phyloP scores from a whole-genome alignment of 345 rosid genomes.

The Eucalyptus sideroxylon region DNA sequence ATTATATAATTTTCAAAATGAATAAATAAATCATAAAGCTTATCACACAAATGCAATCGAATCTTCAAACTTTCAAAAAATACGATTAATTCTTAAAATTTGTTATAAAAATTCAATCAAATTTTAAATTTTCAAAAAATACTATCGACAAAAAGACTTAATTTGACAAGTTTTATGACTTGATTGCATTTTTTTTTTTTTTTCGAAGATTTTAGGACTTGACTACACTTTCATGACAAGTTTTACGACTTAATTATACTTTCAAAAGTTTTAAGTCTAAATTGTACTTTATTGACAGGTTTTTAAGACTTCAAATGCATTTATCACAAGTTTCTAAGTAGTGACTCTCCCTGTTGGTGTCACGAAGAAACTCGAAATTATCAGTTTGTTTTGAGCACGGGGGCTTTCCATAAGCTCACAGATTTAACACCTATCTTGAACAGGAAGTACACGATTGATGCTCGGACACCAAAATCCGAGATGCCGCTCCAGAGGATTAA shows the following conservation, averaged over 20 bases:
- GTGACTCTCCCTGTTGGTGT: neutral
- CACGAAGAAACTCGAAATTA: neutral
- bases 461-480: neutral
- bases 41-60: no score
- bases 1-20: no score
- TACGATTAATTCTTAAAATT: no score
- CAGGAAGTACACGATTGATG: neutral
- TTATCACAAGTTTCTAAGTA: neutral
- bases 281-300: no score
- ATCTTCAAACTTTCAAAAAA: no score
- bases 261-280: accelerated
- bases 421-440: neutral
- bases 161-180: no score
- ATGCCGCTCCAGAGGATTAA: neutral
- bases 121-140: no score
- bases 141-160: accelerated
- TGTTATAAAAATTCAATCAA: accelerated
- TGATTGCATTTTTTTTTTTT: no score
- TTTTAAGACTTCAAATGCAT: no score
- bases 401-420: neutral
- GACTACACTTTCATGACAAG: accelerated
- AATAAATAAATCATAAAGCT: no score
- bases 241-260: accelerated
- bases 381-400: neutral
- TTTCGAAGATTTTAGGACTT: accelerated